Evolutionary conservation across 345 rosid genomes (phyloP).

Genomic region (Hibiscus mutabilis): DNA sequence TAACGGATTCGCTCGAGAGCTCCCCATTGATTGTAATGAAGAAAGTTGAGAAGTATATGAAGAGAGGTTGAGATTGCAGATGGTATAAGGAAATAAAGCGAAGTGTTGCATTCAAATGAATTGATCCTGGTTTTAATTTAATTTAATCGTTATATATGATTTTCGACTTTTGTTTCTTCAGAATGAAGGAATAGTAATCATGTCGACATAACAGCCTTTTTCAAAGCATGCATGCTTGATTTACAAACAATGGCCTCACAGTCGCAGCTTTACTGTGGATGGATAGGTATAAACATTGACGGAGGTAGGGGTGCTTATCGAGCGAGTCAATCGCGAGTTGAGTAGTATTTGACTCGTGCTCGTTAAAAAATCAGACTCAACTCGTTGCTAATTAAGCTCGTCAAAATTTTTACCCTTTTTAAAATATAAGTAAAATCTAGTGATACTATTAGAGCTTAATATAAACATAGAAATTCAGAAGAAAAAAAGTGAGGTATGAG

Average conservation of each 20-base stretch:
- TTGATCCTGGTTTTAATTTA: no score
- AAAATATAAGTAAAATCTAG: no score
- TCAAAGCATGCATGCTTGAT: conserved; percentile 6
- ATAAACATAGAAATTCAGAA: no score
- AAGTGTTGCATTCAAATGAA: no score
- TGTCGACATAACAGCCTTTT: background rate
- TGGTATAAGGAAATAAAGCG: background rate
- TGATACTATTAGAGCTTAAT: no score
- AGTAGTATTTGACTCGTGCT: no score
- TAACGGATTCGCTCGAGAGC: background rate
- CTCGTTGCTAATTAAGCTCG: no score
- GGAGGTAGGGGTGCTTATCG: no score
- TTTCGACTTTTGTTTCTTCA: background rate
- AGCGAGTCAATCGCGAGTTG: no score
- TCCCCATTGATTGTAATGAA: background rate
- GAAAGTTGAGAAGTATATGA: background rate
- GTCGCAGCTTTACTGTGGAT: background rate
- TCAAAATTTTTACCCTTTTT: no score
- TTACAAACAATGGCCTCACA: conserved; percentile 1
- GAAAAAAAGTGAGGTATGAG: no score
- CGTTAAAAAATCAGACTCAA: no score
- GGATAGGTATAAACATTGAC: background rate
- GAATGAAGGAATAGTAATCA: background rate
- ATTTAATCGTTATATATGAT: background rate
- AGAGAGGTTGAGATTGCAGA: background rate